Conservation (phyloP, 768 basidiomycete genomes). For the Suillus tomentosus region DNA sequence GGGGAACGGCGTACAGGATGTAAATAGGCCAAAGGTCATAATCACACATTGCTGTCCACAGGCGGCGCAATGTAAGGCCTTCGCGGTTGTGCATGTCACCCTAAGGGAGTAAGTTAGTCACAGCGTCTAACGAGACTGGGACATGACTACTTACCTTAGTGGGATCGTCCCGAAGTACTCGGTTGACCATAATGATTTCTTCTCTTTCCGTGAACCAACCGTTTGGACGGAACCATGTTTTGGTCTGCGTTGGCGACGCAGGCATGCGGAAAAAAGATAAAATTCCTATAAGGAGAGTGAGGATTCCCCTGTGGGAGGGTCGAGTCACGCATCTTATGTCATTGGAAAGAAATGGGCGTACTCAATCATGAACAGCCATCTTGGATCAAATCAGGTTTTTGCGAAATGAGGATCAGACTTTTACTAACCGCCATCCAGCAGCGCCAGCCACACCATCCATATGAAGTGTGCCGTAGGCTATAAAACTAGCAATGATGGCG, state of each 20-base stretch:
- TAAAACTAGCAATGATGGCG: slow-evolving; percentile 51
- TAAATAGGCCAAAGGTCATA: slow-evolving; percentile 72
- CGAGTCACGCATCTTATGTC: slow-evolving; percentile 38
- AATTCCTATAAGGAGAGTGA: slow-evolving; percentile 56
- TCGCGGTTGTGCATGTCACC: slow-evolving; percentile 75
- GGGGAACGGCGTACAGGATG: slow-evolving; percentile 38
- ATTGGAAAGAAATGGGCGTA: slow-evolving; percentile 38
- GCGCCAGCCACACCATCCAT: slow-evolving; percentile 56
- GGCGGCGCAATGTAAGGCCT: slow-evolving; percentile 47
- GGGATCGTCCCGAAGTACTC: slow-evolving; percentile 66
- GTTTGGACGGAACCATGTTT: slow-evolving; percentile 55
- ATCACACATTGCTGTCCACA: slow-evolving; percentile 59
- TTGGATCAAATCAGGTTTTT: slow-evolving; percentile 14
- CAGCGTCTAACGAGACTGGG: background rate
- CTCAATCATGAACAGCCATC: slow-evolving; percentile 65
- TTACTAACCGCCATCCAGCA: slow-evolving; percentile 50
- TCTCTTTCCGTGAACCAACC: slow-evolving; percentile 68
- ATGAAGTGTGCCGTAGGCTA: slow-evolving; percentile 62
- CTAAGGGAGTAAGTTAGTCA: slow-evolving; percentile 24
- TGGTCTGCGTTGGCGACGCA: slow-evolving; percentile 60
- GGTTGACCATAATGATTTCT: slow-evolving; percentile 59
- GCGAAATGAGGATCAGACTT: background rate
- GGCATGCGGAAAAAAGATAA: slow-evolving; percentile 61
- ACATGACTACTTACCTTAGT: slow-evolving; percentile 45
- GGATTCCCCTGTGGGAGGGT: slow-evolving; percentile 36